Percentiles rank a stretch among this genome's conserved stretches.
Evolutionary conservation across 495 filamentous ascomycete genomes (phyloP).

Genomic region (Hypoxylon crocopeplum): DNA sequence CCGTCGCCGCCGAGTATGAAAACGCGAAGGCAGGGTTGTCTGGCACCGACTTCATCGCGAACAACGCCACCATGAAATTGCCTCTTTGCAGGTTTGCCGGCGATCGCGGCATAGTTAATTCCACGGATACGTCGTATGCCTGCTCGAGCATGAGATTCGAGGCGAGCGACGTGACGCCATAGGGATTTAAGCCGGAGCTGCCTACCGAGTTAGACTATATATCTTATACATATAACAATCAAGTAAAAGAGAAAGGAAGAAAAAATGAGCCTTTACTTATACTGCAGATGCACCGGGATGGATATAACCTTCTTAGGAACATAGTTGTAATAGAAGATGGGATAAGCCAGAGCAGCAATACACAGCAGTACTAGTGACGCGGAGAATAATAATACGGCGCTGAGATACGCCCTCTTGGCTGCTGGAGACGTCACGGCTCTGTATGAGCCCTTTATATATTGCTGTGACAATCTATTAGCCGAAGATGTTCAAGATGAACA

Average conservation of each 20-base stretch:
- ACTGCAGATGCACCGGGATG: slow-evolving; percentile 79
- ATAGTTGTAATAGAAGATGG: slow-evolving; percentile 80
- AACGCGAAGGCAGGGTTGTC: slow-evolving; percentile 35
- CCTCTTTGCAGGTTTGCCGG: slow-evolving; percentile 66
- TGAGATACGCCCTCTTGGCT: slow-evolving; percentile 74
- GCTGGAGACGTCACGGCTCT: slow-evolving; percentile 66
- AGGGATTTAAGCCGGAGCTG: slow-evolving; percentile 58
- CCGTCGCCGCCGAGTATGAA: background rate
- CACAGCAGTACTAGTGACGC: slow-evolving; percentile 65
- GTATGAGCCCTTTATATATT: slow-evolving; percentile 49
- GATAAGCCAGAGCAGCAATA: slow-evolving; percentile 71
- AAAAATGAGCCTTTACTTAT: slow-evolving; percentile 60
- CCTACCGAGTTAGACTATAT: background rate
- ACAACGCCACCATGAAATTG: slow-evolving; percentile 94
- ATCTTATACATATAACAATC: background rate
- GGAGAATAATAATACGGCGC: slow-evolving; percentile 66
- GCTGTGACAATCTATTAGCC: slow-evolving; percentile 5
- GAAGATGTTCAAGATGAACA: background rate
- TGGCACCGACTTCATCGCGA: slow-evolving; percentile 45
- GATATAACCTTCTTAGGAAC: slow-evolving; percentile 73
- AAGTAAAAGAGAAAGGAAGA: background rate
- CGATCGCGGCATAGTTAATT: slow-evolving; percentile 66
- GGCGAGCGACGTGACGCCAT: slow-evolving; percentile 55
- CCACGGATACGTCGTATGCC: slow-evolving; percentile 67
- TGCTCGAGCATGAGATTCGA: slow-evolving; percentile 59